Conservation (phyloP, 2,329 filamentous ascomycete genomes). For the Achaetomium macrosporum region DNA sequence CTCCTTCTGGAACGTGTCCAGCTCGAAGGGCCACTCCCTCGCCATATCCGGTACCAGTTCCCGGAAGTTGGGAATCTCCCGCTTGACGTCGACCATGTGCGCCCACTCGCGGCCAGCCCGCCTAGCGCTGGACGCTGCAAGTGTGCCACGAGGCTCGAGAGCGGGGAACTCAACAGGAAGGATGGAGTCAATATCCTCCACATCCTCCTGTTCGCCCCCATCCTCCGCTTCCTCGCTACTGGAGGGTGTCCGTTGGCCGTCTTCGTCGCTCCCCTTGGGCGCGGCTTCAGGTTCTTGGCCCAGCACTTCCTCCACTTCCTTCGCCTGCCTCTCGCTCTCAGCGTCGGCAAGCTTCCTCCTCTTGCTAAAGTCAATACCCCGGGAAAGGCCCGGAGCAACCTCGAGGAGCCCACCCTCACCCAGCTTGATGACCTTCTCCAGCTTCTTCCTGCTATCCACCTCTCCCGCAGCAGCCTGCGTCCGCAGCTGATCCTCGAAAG, state of each 20-base stretch:
- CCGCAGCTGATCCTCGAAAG: constrained; percentile 69
- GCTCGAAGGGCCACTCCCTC: constrained; percentile 90
- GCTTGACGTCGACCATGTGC: constrained; percentile 94
- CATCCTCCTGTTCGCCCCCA: constrained; percentile 38
- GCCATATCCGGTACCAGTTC: constrained; percentile 97
- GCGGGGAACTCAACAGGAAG: constrained; percentile 91
- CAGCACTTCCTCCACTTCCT: constrained; percentile 62
- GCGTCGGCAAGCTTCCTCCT: constrained; percentile 52
- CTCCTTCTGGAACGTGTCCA: constrained; percentile 98
- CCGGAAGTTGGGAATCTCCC: constrained; percentile 87
- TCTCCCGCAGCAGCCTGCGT: constrained; percentile 35
- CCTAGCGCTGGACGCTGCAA: constrained; percentile 65
- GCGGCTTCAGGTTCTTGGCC: constrained; percentile 41
- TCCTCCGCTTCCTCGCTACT: constrained; percentile 21
- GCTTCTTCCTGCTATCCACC: constrained; percentile 44
- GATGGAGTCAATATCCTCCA: constrained; percentile 72
- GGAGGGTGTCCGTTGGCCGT: constrained; percentile 27
- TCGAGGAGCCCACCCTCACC: constrained; percentile 75
- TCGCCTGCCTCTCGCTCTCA: constrained; percentile 57
- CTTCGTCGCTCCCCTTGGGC: constrained; percentile 29
- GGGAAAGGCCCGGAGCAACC: constrained; percentile 71
- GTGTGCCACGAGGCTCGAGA: constrained; percentile 72
- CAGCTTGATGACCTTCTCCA: constrained; percentile 85
- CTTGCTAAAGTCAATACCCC: constrained; percentile 68
- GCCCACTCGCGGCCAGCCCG: constrained; percentile 86